These are phyloP conservation scores for Phytophthora vignae DNA, from an alignment of 352 stramenopile genomes.

Conservation along the genomic window DNA sequence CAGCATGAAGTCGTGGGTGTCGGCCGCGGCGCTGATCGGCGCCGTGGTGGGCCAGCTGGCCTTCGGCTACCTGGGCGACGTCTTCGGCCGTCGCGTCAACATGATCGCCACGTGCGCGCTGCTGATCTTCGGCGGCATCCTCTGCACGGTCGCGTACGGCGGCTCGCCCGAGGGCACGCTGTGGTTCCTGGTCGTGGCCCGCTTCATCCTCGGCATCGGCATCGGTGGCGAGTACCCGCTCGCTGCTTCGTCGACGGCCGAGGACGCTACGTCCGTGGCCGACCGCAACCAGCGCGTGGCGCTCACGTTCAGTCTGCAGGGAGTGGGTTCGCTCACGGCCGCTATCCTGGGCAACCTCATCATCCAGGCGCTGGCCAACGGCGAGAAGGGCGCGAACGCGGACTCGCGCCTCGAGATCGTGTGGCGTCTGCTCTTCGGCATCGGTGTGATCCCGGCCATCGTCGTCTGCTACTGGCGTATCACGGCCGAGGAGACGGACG, in stretches of 20 bases:
- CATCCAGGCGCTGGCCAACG: conserved; percentile 55
- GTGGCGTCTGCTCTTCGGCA: conserved; percentile 71
- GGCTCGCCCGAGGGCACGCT: conserved; percentile 49
- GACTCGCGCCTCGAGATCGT: conserved; percentile 55
- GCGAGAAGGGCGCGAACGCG: conserved; percentile 44
- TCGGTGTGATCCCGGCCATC: conserved; percentile 63
- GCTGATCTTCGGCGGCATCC: conserved; percentile 70
- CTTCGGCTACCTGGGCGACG: conserved; percentile 69
- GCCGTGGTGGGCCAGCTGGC: conserved; percentile 65
- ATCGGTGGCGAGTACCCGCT: conserved; percentile 67
- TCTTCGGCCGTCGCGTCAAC: conserved; percentile 69
- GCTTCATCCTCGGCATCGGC: conserved; percentile 69
- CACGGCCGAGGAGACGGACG: conserved; percentile 63
- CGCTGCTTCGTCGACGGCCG: conserved; percentile 60
- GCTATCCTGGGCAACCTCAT: conserved; percentile 73
- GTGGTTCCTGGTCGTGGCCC: conserved; percentile 68
- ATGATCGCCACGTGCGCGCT: conserved; percentile 77
- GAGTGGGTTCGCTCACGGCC: conserved; percentile 63
- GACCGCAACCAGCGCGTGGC: conserved; percentile 67
- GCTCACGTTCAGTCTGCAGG: conserved; percentile 74
- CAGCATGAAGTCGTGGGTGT: conserved; percentile 68
- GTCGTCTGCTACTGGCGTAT: conserved; percentile 78
- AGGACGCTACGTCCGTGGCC: conserved; percentile 57
- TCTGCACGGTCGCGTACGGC: conserved; percentile 66
- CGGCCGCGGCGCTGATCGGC: conserved; percentile 62